Evolutionary conservation across 1,284 basidiomycete genomes (phyloP), one percentile per base, ranked within the genome.

Genomic region (Boletus sp.): DNA sequence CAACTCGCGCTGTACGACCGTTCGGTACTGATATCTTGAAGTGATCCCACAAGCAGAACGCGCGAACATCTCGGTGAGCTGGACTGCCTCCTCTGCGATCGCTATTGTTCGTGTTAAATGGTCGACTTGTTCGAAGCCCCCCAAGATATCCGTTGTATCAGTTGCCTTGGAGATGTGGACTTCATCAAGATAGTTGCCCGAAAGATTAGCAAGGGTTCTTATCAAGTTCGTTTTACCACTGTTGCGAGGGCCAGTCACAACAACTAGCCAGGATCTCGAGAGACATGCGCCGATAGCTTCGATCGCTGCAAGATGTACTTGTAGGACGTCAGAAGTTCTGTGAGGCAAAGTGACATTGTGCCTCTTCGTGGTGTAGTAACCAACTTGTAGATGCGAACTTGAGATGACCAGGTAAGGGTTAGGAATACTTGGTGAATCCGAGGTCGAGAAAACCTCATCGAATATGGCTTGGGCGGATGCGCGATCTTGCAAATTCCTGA

Each of bases 51-150:
- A 39, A 22, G 60, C 56, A 1, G 77, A 75, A 36, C 79, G 78
- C 27, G 78, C 70, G 33, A 78, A 64, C 11, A 65, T 60, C 42
- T 84, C 77, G 1, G 82, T 55, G 3, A 84, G 61, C 35, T 61
- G 61, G 15, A 82, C 60, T 8, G 79, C 63, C 13, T 80, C 74
- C 29, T 78, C 73, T 16, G 82, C 68, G 16, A 82, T 53, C n/a
- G 67, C 64, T 8, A 72, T 57, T 41, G 79, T 62, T 27, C 77
- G 79, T 43, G 76, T 76, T 27, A 69, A 72, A 31, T 72, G 56
- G 68, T 92, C 88, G 37, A 88, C 85, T 75, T 99, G 97, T 75
- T 99, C 97, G 68, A 98, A 99, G 64, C 92, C 91, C 49, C 97
- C 97, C 42, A 99, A 77, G 39, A 99, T 88, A 73, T 99, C 97